Conservation (phyloP, 352 stramenopile species). For the Phytophthora hybrid region DNA sequence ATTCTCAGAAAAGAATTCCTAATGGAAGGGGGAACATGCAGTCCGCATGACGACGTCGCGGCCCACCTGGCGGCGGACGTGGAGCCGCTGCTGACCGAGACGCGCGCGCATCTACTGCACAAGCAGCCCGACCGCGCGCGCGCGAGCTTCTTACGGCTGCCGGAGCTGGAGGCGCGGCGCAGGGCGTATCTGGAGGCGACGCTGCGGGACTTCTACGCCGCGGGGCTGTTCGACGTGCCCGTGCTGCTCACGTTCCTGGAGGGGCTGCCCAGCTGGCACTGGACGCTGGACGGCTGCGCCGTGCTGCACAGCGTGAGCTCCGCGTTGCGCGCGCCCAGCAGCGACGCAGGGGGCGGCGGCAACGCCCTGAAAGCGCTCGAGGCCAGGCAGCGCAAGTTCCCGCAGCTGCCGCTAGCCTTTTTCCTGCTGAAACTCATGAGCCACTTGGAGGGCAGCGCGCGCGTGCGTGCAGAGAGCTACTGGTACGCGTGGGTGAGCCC, state of each 20-base stretch:
- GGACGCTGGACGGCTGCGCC: slow-evolving; percentile 74
- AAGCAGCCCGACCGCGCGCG: slow-evolving; percentile 67
- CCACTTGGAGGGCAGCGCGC: slow-evolving; percentile 64
- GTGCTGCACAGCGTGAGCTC: slow-evolving; percentile 68
- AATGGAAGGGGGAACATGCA: slow-evolving; percentile 10
- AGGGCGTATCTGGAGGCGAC: slow-evolving; percentile 56
- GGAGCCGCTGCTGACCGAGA: slow-evolving; percentile 41
- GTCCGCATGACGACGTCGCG: slow-evolving; percentile 9
- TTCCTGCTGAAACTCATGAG: slow-evolving; percentile 75
- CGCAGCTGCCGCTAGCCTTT: slow-evolving; percentile 68
- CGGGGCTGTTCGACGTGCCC: slow-evolving; percentile 67
- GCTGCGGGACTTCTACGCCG: slow-evolving; percentile 73
- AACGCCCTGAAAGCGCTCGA: slow-evolving; percentile 43
- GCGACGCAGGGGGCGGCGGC: slow-evolving; percentile 30
- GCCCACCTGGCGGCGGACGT: slow-evolving; percentile 23
- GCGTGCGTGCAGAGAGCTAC: slow-evolving; percentile 65
- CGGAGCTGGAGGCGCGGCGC: slow-evolving; percentile 53
- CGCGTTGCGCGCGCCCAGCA: slow-evolving; percentile 47
- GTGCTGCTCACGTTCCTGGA: slow-evolving; percentile 79
- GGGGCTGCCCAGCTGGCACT: slow-evolving; percentile 69
- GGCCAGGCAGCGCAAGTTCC: slow-evolving; percentile 53
- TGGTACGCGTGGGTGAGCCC: slow-evolving; percentile 74
- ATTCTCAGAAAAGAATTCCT: slow-evolving; percentile 30
- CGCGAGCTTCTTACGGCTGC: slow-evolving; percentile 64
- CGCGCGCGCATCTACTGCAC: slow-evolving; percentile 53